phyloP scores from a whole-genome alignment of 2,329 filamentous ascomycete species.

The Rutstroemia sydowiana region DNA sequence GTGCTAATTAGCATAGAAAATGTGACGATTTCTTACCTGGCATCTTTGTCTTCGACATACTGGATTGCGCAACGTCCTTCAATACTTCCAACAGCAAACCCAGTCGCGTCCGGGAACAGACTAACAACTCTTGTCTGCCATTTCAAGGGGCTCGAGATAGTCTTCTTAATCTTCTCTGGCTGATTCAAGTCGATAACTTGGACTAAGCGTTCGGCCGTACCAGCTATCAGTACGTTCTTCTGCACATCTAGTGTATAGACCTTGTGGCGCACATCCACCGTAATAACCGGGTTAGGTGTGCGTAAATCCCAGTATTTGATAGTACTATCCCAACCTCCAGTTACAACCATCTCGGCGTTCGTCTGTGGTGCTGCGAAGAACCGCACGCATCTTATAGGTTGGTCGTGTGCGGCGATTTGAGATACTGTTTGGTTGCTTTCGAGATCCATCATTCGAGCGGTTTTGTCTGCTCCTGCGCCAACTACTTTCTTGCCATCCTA shows the following conservation, averaged over 20 bases:
- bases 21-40: conserved; percentile 42
- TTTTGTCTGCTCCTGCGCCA: conserved; percentile 85
- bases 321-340: conserved; percentile 87
- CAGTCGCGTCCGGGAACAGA: conserved; percentile 86
- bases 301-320: conserved; percentile 85
- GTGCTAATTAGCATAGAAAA: not conserved
- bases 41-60: conserved; percentile 94
- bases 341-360: conserved; percentile 74
- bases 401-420: conserved; percentile 78
- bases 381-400: conserved; percentile 69
- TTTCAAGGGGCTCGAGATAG: conserved; percentile 89
- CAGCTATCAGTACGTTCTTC: conserved; percentile 81
- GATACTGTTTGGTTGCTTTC: conserved; percentile 51
- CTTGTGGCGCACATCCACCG: conserved; percentile 63
- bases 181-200: conserved; percentile 88
- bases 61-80: conserved; percentile 97
- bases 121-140: conserved; percentile 96
- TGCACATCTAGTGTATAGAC: conserved; percentile 90
- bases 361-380: conserved; percentile 63
- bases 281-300: conserved; percentile 55
- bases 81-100: conserved; percentile 93
- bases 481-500: conserved; percentile 88
- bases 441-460: conserved; percentile 81
- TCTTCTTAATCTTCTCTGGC: conserved; percentile 90
- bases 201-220: conserved; percentile 92